Percentiles rank a stretch among this genome's conserved stretches.
These are phyloP conservation scores for Calophaca sinica DNA, from an alignment of 306 rosid species.

Conservation along the genomic window DNA sequence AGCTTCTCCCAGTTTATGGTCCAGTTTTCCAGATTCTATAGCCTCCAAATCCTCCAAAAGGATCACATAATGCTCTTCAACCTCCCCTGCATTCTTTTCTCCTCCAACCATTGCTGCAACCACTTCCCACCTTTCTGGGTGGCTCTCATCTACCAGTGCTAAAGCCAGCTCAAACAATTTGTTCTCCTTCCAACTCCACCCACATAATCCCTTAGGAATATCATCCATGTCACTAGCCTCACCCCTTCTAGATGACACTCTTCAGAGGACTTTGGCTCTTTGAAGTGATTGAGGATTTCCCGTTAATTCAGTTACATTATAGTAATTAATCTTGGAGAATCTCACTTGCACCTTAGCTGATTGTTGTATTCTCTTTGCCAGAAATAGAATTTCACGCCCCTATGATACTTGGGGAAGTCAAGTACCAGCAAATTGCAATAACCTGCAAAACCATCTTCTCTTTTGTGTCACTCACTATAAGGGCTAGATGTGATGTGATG, in stretches of 20 bases:
- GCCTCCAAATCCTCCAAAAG: constrained; percentile 79
- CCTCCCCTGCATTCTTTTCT: constrained; percentile 74
- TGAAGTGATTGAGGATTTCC: constrained; percentile 10
- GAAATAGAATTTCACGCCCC: background rate
- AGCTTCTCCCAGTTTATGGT: constrained; percentile 55
- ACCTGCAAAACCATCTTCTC: constrained; percentile 33
- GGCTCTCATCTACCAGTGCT: constrained; percentile 72
- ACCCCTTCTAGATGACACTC: background rate
- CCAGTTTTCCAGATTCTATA: constrained; percentile 74
- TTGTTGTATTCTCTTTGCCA: constrained; percentile 20
- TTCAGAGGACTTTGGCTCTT: constrained; percentile 7
- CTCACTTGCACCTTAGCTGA: background rate
- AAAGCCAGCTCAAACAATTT: constrained; percentile 83
- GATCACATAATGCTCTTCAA: constrained; percentile 61
- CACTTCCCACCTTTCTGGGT: constrained; percentile 73
- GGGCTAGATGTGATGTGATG: constrained; percentile 12
- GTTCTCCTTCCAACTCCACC: constrained; percentile 93
- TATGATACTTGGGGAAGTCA: constrained; percentile 15
- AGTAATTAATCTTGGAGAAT: background rate
- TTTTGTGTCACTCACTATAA: constrained; percentile 7
- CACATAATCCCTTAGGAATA: constrained; percentile 49
- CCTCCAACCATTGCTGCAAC: constrained; percentile 82
- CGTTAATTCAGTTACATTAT: constrained; percentile 46
- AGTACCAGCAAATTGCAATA: constrained; percentile 10
- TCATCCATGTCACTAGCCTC: constrained; percentile 44